Evolutionary conservation across 2,329 filamentous ascomycete genomes (phyloP).

Genomic region (Fusarium stilboides): DNA sequence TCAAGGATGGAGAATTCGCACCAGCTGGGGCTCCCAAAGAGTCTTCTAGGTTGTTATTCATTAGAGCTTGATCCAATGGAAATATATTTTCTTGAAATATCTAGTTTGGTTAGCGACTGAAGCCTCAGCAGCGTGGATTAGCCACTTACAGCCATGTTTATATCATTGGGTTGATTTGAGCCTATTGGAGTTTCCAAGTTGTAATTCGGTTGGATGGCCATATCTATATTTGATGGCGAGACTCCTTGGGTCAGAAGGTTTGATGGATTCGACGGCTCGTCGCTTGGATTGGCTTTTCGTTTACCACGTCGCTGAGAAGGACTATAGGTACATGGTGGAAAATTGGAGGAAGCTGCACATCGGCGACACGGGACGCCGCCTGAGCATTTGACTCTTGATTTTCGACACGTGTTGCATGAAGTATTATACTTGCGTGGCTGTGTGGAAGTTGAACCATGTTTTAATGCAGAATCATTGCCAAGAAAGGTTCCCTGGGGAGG

Average conservation of each 20-base stretch:
- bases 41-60: rapidly evolving
- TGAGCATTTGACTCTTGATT: slow-evolving; percentile 20
- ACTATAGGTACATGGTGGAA: slow-evolving; percentile 10
- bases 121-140: not conserved
- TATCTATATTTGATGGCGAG: not conserved
- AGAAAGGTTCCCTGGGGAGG: not conserved
- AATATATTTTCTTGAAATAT: not conserved
- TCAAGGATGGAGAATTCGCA: slow-evolving; percentile 9
- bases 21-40: not conserved
- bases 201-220: not conserved
- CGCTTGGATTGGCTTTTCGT: not conserved
- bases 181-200: not conserved
- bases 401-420: slow-evolving; percentile 26
- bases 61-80: not conserved
- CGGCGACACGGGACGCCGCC: slow-evolving; percentile 12
- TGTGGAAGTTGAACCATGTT: no score
- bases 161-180: no score
- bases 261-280: not conserved
- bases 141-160: not conserved
- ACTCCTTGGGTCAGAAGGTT: rapidly evolving
- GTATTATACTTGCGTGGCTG: slow-evolving; percentile 9
- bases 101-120: not conserved
- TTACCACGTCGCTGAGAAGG: slow-evolving; percentile 17
- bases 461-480: not conserved
- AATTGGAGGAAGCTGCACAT: not conserved